Evolutionary conservation across 805 yeast genomes (phyloP).

Genomic region (Starmerella khaoyaiensis): DNA sequence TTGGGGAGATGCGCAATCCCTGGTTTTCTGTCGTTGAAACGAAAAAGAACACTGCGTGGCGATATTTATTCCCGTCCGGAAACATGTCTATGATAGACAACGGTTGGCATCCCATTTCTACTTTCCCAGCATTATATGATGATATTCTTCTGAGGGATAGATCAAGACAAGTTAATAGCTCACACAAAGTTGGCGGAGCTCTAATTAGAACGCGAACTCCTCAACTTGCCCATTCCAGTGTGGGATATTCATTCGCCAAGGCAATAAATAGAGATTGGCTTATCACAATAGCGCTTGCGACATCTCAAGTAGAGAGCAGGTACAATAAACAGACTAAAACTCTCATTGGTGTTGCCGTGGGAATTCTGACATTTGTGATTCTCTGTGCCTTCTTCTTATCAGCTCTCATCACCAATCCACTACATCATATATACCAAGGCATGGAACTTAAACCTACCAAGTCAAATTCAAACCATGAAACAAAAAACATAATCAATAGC

Average conservation of each 20-base stretch:
- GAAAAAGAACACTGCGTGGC: conserved; percentile 3
- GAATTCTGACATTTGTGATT: conserved; percentile 13
- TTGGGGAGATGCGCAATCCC: conserved; percentile 1
- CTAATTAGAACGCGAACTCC: conserved; percentile 14
- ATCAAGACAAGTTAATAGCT: neutral
- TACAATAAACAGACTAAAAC: conserved; percentile 9
- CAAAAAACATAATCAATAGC: too few relatives aligned
- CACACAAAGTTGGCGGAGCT: conserved; percentile 10
- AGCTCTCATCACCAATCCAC: conserved; percentile 16
- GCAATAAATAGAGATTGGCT: conserved; percentile 15
- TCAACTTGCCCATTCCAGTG: conserved; percentile 13
- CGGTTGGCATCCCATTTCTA: conserved; percentile 4
- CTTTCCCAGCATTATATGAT: conserved; percentile 17
- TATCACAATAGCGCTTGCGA: conserved; percentile 11
- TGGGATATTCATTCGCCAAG: conserved; percentile 17
- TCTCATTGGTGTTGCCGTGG: conserved; percentile 16
- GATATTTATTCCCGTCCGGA: conserved; percentile 9
- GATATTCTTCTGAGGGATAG: conserved; percentile 2
- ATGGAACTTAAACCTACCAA: conserved; percentile 12
- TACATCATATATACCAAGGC: conserved; percentile 17
- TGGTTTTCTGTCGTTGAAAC: conserved; percentile 4
- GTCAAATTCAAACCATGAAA: neutral
- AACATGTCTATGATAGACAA: neutral
- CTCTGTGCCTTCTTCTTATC: conserved; percentile 15
- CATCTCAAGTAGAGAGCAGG: conserved; percentile 8